phyloP scores from a whole-genome alignment of 208 protist genomes.

The Crithidia sp. region DNA sequence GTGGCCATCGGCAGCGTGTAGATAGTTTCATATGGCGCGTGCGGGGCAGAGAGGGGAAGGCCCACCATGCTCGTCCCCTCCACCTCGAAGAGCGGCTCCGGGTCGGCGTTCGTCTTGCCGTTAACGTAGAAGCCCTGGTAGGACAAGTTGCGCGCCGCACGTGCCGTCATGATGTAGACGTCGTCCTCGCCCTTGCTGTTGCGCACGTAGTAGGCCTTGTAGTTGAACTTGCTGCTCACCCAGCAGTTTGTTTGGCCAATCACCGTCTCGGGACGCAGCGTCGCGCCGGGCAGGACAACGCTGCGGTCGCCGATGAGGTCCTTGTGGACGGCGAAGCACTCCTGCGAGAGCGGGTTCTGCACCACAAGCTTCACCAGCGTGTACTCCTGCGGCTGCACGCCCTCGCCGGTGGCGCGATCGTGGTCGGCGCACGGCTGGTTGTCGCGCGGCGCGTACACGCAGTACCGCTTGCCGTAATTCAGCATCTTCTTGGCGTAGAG shows the following conservation, averaged over 20 bases:
- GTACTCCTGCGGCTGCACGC: slow-evolving; percentile 98
- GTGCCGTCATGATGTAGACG: slow-evolving; percentile 95
- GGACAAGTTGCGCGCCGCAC: slow-evolving; percentile 95
- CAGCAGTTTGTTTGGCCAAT: slow-evolving; percentile 99
- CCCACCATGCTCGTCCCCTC: slow-evolving; percentile 95
- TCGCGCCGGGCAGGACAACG: slow-evolving; percentile 98
- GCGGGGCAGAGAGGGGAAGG: slow-evolving; percentile 92
- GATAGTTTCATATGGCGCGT: slow-evolving; percentile 84
- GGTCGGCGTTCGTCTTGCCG: slow-evolving; percentile 80
- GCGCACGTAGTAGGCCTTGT: slow-evolving; percentile 94
- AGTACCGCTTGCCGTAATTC: slow-evolving; percentile 97
- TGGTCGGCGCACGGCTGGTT: slow-evolving; percentile 99
- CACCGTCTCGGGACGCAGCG: slow-evolving; percentile 99
- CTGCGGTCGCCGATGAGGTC: slow-evolving; percentile 64
- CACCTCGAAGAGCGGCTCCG: slow-evolving; percentile 86
- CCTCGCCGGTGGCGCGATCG: slow-evolving; percentile 98
- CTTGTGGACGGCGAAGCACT: slow-evolving; percentile 61
- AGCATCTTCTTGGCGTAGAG: slow-evolving; percentile 94
- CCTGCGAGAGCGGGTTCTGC: slow-evolving; percentile 79
- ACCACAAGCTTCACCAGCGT: slow-evolving; percentile 97
- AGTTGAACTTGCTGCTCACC: slow-evolving; percentile 96
- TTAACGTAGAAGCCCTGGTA: slow-evolving; percentile 95
- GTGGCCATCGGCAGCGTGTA: slow-evolving; percentile 98
- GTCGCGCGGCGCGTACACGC: slow-evolving; percentile 99
- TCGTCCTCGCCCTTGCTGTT: slow-evolving; percentile 83